Base-by-base conservation (phyloP, 345 rosid genomes). In the Iberis pinnata region DNA sequence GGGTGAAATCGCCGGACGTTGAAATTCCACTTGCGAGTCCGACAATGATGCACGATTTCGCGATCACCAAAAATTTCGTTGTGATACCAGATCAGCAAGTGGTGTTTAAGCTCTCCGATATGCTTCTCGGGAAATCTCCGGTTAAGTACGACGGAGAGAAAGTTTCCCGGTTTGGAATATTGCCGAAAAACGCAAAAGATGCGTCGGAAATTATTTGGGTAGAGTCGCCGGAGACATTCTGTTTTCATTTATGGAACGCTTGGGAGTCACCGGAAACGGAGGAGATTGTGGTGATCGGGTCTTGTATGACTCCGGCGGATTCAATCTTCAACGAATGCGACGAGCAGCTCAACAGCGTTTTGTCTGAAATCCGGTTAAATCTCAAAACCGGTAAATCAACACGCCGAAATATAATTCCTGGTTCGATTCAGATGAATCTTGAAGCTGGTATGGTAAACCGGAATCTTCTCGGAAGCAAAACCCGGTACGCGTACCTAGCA, bases 371-470 rank as follows among this genome's bases (percentile, higher is more conserved):
- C 52, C 70, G 98, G 64, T 77, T 90, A 14, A 84, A 87, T 69
- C 64, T 83, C 13, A 81, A 70, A 61, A 90, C 95, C 0, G 96
- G 98, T 3, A 54, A 82, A 55, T 90, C 96, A 17, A 80, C 81
- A 17, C 80, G 89, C 53, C 77, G 80, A 40, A 73, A 78, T 0
- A 74, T 90, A 50, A 74, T 84, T 26, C 40, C 78, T 7, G 82
- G 75, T 43, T 52, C 78, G 0, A 77, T 62, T 16, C 96, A 87
- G 36, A 71, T 90, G 46, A 90, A 90, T 60, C 73, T 90, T 12
- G 98, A 90, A 59, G 96, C 98, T 2, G 98, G 98, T 43, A 90
- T 90, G 98, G 98, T 90, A 49, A 87, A 90, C 74, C 70, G 84
- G 7, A 82, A 87, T 75, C 38, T 13, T 26, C 76, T 90, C 0